These are phyloP conservation scores for Marasmius tenuissimus DNA, from an alignment of 1,284 basidiomycete genomes.

Conservation along the genomic window DNA sequence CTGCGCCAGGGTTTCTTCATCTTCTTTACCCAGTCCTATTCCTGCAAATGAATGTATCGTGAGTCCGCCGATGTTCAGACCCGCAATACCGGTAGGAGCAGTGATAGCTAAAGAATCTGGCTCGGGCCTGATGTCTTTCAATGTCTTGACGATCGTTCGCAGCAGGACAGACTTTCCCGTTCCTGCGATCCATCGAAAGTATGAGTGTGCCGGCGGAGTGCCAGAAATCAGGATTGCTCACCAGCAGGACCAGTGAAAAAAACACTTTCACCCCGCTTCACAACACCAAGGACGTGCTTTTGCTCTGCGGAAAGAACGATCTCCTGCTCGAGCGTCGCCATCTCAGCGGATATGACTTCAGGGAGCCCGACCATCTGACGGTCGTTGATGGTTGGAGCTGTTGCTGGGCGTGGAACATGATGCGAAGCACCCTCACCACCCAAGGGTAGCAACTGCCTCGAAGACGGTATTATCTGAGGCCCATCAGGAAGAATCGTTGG, in stretches of 20 bases:
- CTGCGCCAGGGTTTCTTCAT: constrained; percentile 51
- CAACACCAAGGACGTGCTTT: constrained; percentile 28
- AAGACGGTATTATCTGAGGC: too few relatives aligned
- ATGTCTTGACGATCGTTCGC: constrained; percentile 76
- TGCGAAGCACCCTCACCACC: too few relatives aligned
- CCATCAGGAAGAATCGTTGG: too few relatives aligned
- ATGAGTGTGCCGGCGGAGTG: background rate
- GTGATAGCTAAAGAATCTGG: constrained; percentile 87
- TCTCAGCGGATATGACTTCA: background rate
- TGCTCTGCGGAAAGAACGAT: constrained; percentile 37
- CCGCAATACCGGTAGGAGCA: constrained; percentile 91
- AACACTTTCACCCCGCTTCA: constrained; percentile 33
- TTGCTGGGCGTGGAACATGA: too few relatives aligned
- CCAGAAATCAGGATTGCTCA: constrained; percentile 20
- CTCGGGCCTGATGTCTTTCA: constrained; percentile 55
- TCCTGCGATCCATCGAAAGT: constrained; percentile 41
- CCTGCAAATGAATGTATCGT: constrained; percentile 92
- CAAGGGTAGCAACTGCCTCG: too few relatives aligned
- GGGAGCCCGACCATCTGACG: background rate
- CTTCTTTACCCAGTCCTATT: constrained; percentile 78
- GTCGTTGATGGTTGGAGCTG: background rate
- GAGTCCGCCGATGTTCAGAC: constrained; percentile 87
- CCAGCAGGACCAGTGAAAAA: constrained; percentile 88
- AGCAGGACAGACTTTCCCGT: constrained; percentile 93
- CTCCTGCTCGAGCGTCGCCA: background rate